Conservation (phyloP, 768 basidiomycete species). For the Rhizopogon vinicolor region DNA sequence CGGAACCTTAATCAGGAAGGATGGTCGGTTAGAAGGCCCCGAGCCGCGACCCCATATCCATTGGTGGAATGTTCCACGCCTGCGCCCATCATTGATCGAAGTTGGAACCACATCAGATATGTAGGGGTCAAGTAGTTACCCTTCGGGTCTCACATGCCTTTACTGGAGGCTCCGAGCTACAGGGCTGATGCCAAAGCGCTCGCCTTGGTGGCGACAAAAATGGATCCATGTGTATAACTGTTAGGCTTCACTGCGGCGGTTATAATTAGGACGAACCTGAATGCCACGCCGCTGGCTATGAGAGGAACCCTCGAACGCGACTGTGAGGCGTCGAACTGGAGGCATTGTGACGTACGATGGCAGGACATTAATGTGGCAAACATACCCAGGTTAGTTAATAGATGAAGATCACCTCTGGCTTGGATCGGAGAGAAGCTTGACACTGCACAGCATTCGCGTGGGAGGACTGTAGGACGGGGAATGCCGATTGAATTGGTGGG, state of each 20-base stretch:
- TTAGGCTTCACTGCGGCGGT: conserved; percentile 3
- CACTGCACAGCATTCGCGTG: conserved; percentile 25
- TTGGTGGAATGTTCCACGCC: conserved; percentile 23
- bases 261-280: conserved; percentile 4
- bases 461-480: conserved; percentile 14
- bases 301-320: conserved; percentile 3
- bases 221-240: conserved; percentile 2
- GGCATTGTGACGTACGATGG: background rate
- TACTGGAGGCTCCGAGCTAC: conserved; percentile 5
- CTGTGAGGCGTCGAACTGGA: background rate
- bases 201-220: conserved; percentile 1
- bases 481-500: conserved; percentile 26
- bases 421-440: conserved; percentile 13
- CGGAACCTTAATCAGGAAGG: background rate
- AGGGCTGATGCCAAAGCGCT: background rate
- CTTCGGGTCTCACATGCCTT: conserved; percentile 10
- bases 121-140: background rate
- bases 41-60: conserved; percentile 3
- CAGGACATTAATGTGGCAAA: conserved; percentile 25
- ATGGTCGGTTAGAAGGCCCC: background rate
- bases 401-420: conserved; percentile 3
- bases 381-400: conserved; percentile 33
- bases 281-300: background rate
- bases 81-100: background rate
- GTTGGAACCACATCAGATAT: background rate